phyloP scores from a whole-genome alignment of 192 early-diverging fungal species.

The Physocladia obscura region DNA sequence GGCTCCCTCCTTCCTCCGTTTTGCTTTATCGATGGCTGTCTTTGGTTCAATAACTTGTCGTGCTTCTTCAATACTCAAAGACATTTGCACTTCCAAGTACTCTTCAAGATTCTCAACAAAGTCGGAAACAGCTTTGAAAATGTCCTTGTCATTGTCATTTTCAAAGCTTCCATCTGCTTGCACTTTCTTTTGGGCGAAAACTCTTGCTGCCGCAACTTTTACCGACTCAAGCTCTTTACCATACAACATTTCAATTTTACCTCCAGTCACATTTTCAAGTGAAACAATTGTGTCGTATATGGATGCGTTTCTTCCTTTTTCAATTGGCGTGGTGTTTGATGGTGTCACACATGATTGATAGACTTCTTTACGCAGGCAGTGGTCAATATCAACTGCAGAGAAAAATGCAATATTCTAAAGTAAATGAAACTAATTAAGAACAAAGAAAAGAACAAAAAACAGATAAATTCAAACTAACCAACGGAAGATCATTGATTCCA shows the following conservation, averaged over 20 bases:
- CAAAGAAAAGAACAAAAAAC: not conserved
- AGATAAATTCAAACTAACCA: conserved; percentile 47
- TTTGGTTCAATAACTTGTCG: not conserved
- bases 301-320: conserved; percentile 13
- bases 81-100: conserved; percentile 15
- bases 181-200: not conserved
- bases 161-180: not conserved
- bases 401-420: conserved; percentile 87
- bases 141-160: not conserved
- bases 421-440: not conserved
- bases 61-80: not conserved
- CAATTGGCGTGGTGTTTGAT: conserved; percentile 54
- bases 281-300: conserved; percentile 23
- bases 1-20: not conserved
- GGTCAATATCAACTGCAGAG: conserved; percentile 90
- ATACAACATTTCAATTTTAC: not conserved
- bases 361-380: conserved; percentile 88
- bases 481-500: conserved; percentile 84
- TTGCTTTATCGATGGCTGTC: not conserved
- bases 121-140: not conserved
- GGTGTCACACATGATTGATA: conserved; percentile 84
- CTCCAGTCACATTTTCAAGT: not conserved
- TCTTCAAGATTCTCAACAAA: not conserved
- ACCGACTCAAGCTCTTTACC: conserved; percentile 22
- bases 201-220: not conserved